These are phyloP conservation scores for Spatholobus suberectus DNA, from an alignment of 306 rosid species.

Conservation along the genomic window DNA sequence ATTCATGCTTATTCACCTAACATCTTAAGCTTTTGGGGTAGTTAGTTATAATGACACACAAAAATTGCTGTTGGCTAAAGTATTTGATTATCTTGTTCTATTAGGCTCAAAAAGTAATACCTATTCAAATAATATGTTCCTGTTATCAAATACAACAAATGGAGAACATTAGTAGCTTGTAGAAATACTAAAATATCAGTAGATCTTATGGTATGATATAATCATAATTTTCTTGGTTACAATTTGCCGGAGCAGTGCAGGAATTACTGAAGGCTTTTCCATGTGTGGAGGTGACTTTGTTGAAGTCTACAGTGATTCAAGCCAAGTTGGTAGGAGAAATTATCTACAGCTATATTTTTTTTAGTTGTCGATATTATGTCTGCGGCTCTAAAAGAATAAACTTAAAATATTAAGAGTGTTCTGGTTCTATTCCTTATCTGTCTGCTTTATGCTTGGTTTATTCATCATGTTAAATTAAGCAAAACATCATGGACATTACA, in stretches of 20 bases:
- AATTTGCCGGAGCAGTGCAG: constrained; percentile 71
- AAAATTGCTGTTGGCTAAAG: neutral
- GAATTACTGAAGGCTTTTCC: constrained; percentile 96
- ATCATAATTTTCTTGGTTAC: constrained; percentile 25
- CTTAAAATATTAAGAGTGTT: neutral
- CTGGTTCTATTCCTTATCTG: neutral
- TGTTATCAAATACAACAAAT: neutral
- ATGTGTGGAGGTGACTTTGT: constrained; percentile 99
- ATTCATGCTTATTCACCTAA: neutral
- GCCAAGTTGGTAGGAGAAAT: constrained; percentile 73
- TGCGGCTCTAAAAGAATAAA: neutral
- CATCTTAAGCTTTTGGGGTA: neutral
- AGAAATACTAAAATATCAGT: constrained; percentile 2
- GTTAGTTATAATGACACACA: neutral
- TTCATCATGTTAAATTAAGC: neutral
- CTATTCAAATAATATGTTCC: constrained; percentile 16
- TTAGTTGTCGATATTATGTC: neutral
- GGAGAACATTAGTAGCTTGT: neutral
- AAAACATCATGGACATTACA: neutral
- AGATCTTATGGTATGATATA: neutral
- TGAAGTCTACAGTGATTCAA: constrained; percentile 87
- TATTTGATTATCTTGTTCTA: neutral
- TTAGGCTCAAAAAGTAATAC: neutral
- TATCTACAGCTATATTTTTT: neutral
- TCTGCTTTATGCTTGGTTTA: constrained; percentile 7